Base-by-base conservation (phyloP, 306 rosid species). In the Glycyrrhiza uralensis region DNA sequence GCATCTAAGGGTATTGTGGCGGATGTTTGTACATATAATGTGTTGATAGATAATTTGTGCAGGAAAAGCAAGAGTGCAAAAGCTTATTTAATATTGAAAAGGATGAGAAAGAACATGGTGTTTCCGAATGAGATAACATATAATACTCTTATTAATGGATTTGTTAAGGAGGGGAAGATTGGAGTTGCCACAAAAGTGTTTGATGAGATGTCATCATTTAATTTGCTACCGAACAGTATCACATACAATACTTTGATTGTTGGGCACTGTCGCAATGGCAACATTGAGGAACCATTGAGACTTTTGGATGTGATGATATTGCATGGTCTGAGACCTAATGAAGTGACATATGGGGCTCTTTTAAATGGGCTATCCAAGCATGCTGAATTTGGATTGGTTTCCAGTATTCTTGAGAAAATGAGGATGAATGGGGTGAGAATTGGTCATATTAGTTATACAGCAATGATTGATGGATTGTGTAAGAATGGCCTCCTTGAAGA, bases 121-220 rank as follows among this genome's bases (percentile, higher is more conserved):
- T 58, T 47, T 84, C 96, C 96, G 36, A 86, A 81, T 73, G 85
- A 39, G 45, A 73, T 86, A 41, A 88, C 94, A 0, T 90, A 88
- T 76, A 88, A 90, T 82, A 88, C 88, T 58, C 82, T 90, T 15
- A 83, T 90, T 66, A 79, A 78, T 49, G 96, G 96, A 20, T 88
- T 90, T 88, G 90, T 83, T 18, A 90, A 85, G 84, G 94, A 88
- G 80, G 88, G 96, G 74, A 90, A 84, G 82, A 76, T 83, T 62
- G 84, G 38, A 61, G 76, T 88, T 86, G 96, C 94, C 29, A 63
- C 87, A 69, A 68, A 76, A 78, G 80, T 90, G 79, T 88, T 88
- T 80, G 78, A 75, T 44, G 94, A 88, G 84, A 90, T 88, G 92
- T 14, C 66, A 1, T 59, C 14, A 5, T 74, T 83, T 77, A 76